These are phyloP conservation scores for Leccinum arenicola DNA, from an alignment of 768 basidiomycete genomes.

Conservation along the genomic window DNA sequence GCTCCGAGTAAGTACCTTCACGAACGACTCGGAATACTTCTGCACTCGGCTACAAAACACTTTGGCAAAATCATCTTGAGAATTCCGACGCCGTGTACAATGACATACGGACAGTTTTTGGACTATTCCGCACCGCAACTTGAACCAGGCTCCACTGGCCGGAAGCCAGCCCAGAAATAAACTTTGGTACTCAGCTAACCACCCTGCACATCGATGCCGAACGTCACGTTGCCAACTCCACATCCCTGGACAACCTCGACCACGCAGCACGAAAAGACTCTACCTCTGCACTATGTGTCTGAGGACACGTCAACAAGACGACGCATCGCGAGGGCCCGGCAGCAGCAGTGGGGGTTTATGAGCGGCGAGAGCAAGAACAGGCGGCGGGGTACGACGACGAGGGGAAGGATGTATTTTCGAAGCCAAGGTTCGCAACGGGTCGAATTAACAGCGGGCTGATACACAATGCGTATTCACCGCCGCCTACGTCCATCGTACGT, in stretches of 20 bases:
- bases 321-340: conserved; percentile 37
- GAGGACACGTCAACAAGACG: conserved; percentile 49
- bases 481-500: conserved; percentile 62
- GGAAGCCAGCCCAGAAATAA: conserved; percentile 40
- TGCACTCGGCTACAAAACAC: no score
- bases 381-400: conserved; percentile 47
- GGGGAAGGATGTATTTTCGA: conserved; percentile 66
- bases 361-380: conserved; percentile 26
- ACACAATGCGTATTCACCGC: conserved; percentile 59
- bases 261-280: conserved; percentile 35
- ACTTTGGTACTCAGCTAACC: conserved; percentile 64
- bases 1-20: no score
- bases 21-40: no score
- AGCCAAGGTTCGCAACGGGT: conserved; percentile 37
- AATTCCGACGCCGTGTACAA: no score
- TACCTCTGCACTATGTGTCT: conserved; percentile 52
- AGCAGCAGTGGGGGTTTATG: conserved; percentile 31
- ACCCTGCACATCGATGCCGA: no score
- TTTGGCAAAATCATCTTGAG: no score
- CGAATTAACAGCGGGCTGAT: conserved; percentile 58
- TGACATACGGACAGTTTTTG: no score
- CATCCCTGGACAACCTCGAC: conserved; percentile 28
- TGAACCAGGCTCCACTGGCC: no score
- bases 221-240: conserved; percentile 41
- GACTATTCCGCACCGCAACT: no score